Conservation (phyloP, 2,329 filamentous ascomycete genomes). For the Metarhizium brunneum region DNA sequence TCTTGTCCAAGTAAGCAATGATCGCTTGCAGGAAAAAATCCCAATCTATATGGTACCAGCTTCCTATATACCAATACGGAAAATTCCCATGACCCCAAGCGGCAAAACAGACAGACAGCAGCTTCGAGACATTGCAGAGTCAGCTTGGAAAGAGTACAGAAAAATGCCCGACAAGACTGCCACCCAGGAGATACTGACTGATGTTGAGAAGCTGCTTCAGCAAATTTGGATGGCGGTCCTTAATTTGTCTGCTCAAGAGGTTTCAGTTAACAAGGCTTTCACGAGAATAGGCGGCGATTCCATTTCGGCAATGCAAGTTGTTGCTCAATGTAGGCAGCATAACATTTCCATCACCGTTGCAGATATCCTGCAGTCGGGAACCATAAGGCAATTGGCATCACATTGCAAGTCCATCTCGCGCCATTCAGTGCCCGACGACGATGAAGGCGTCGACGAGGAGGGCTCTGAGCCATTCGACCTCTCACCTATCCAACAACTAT, state of each 20-base stretch:
- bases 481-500: slow-evolving; percentile 34
- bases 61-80: slow-evolving; percentile 8
- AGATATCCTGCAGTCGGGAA: slow-evolving; percentile 21
- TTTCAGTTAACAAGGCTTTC: slow-evolving; percentile 24
- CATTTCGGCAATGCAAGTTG: slow-evolving; percentile 32
- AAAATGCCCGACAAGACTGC: not conserved
- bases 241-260: slow-evolving; percentile 19
- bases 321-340: slow-evolving; percentile 26
- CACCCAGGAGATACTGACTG: not conserved
- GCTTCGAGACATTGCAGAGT: slow-evolving; percentile 6
- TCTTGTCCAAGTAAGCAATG: not conserved
- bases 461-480: slow-evolving; percentile 23
- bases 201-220: slow-evolving; percentile 4
- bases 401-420: not conserved
- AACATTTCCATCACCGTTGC: slow-evolving; percentile 20
- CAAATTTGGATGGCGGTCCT: slow-evolving; percentile 31
- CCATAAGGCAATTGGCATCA: slow-evolving; percentile 16
- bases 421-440: not conserved
- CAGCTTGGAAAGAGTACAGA: not conserved
- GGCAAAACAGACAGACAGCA: slow-evolving; percentile 9
- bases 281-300: slow-evolving; percentile 33
- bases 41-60: slow-evolving; percentile 11
- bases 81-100: slow-evolving; percentile 6
- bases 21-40: not conserved
- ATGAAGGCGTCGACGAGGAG: slow-evolving; percentile 4